These are phyloP conservation scores for Flammula alnicola DNA, from an alignment of 1,284 basidiomycete genomes.

Conservation along the genomic window DNA sequence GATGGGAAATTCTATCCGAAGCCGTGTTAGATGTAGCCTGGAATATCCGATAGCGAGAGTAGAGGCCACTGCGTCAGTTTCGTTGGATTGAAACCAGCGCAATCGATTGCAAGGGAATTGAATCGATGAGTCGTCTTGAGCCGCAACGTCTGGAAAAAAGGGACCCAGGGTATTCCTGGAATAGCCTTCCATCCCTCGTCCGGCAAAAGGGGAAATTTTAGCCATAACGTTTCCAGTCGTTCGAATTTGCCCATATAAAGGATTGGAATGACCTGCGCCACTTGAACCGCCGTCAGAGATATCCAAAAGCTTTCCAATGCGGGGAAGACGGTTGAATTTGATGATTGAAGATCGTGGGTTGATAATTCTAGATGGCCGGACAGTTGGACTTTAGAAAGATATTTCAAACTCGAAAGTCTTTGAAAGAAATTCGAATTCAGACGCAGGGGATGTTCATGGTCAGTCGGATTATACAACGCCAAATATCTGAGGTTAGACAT, in stretches of 20 bases:
- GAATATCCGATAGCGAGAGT: not conserved
- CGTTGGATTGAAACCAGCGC: not conserved
- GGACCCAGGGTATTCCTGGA: not conserved
- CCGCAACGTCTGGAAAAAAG: not conserved
- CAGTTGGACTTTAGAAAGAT: not conserved
- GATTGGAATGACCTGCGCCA: not conserved
- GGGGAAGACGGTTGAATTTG: not conserved
- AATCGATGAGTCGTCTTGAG: not conserved
- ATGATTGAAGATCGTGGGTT: not conserved
- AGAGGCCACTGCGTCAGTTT: not conserved
- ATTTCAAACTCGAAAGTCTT: not conserved
- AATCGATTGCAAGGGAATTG: not conserved
- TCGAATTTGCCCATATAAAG: not conserved
- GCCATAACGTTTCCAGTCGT: not conserved
- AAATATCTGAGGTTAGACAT: not conserved
- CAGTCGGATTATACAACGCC: not conserved
- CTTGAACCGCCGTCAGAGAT: not conserved
- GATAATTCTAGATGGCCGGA: not conserved
- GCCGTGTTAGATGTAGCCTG: not conserved
- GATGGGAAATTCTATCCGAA: conserved; percentile 1
- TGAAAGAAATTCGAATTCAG: not conserved
- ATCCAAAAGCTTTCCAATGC: not conserved
- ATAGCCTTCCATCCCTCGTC: not conserved
- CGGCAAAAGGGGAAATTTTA: not conserved
- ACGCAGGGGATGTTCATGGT: not conserved